A percentile compares a stretch with the other conserved stretches of the same genome.
phyloP scores from a whole-genome alignment of 768 basidiomycete species.

The Suillus bovinus region DNA sequence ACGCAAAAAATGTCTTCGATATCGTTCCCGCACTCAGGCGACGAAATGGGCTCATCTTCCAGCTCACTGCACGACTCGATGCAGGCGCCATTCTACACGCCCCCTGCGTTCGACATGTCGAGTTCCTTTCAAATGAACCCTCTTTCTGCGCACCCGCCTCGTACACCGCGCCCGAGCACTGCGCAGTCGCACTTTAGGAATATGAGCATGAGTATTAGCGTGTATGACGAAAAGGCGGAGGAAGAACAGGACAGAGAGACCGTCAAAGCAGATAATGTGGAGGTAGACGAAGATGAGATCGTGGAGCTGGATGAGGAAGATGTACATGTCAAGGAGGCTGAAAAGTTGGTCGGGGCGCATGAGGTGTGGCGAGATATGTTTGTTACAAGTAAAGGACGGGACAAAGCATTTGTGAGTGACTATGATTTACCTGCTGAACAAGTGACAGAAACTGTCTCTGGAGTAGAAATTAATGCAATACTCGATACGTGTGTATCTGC shows the following conservation, averaged over 20 bases:
- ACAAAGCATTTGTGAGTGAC: constrained; percentile 78
- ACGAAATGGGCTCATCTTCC: constrained; percentile 35
- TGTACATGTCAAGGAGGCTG: constrained; percentile 43
- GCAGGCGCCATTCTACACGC: constrained; percentile 50
- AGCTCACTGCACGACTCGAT: constrained; percentile 35
- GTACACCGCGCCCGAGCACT: constrained; percentile 57
- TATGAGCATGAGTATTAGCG: constrained; percentile 14
- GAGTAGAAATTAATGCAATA: constrained; percentile 86
- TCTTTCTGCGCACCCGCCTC: constrained; percentile 74
- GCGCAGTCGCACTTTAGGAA: constrained; percentile 27
- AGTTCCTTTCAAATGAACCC: constrained; percentile 82
- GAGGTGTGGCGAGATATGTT: constrained; percentile 84
- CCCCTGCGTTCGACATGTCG: constrained; percentile 57
- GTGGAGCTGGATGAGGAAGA: constrained; percentile 53
- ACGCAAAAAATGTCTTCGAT: constrained; percentile 61
- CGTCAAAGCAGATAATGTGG: constrained; percentile 17
- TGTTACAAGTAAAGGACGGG: constrained; percentile 74
- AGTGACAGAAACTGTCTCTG: background rate
- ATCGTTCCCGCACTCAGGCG: constrained; percentile 53
- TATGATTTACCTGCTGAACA: constrained; percentile 5
- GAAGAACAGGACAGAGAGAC: constrained; percentile 22
- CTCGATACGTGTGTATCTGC: constrained; percentile 69
- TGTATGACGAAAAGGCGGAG: constrained; percentile 49
- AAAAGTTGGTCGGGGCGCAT: constrained; percentile 52
- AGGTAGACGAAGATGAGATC: constrained; percentile 32